Conservation (phyloP, 208 protist genomes). For the Leishmania major region DNA sequence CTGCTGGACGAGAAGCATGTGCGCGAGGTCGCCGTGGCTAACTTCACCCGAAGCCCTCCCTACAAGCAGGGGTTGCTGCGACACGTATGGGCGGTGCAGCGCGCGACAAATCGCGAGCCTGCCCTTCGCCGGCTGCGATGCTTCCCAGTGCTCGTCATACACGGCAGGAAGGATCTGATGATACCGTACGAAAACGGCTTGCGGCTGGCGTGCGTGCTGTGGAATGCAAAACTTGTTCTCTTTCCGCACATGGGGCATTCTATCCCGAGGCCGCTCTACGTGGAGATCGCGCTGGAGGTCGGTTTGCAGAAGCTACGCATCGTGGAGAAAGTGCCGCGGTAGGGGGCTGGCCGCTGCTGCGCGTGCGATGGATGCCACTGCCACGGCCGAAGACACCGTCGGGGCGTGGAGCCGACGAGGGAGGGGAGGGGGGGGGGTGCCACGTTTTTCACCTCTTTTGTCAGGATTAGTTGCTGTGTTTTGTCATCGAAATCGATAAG, state of each 20-base stretch:
- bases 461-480: too few relatives aligned
- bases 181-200: conserved; percentile 64
- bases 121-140: conserved; percentile 31
- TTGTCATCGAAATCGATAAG: not conserved
- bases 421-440: not conserved
- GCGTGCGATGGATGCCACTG: not conserved
- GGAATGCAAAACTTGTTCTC: conserved; percentile 37
- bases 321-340: not conserved
- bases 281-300: conserved; percentile 41
- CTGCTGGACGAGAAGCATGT: conserved; percentile 28
- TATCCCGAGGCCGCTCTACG: conserved; percentile 37
- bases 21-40: conserved; percentile 7
- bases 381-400: not conserved
- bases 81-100: conserved; percentile 64
- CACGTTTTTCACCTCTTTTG: not conserved
- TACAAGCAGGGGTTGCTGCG: conserved; percentile 43
- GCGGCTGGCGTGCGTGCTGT: conserved; percentile 47
- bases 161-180: conserved; percentile 59
- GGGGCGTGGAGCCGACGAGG: not conserved
- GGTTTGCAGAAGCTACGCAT: conserved; percentile 7
- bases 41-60: conserved; percentile 34
- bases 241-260: conserved; percentile 63
- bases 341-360: not conserved
- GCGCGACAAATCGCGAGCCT: conserved; percentile 44
- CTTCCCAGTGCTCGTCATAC: conserved; percentile 42